A percentile compares a stretch with the other conserved stretches of the same genome.
phyloP scores from a whole-genome alignment of 176 grass and related monocot species.

The Dactylis glomerata region DNA sequence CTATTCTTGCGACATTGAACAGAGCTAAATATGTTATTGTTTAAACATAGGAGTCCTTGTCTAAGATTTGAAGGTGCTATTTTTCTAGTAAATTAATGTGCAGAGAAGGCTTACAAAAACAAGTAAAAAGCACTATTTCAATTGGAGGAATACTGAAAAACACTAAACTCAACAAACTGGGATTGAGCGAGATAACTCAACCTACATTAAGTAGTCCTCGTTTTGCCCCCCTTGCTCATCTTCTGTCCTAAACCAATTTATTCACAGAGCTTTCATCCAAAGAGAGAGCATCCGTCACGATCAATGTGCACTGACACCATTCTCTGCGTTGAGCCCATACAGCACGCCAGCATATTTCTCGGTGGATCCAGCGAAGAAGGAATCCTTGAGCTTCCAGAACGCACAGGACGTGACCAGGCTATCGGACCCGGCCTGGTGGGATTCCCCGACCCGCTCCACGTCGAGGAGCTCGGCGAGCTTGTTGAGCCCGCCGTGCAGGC shows the following conservation, averaged over 20 bases:
- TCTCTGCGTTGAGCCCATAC: constrained; percentile 87
- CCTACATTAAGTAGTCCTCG: too few relatives aligned
- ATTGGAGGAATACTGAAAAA: constrained; percentile 7
- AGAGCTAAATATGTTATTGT: not conserved
- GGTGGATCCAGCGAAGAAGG: constrained; percentile 73
- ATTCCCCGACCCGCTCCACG: constrained; percentile 90
- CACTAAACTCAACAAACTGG: too few relatives aligned
- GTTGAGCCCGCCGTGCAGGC: constrained; percentile 90
- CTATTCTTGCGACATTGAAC: not conserved
- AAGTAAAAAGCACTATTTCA: constrained; percentile 30
- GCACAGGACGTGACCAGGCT: constrained; percentile 62
- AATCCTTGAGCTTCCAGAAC: constrained; percentile 84
- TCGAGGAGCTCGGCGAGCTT: constrained; percentile 89
- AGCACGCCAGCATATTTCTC: constrained; percentile 93
- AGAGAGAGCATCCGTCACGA: too few relatives aligned
- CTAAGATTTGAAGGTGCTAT: not conserved
- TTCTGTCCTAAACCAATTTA: too few relatives aligned
- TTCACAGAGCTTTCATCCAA: too few relatives aligned
- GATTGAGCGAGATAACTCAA: too few relatives aligned
- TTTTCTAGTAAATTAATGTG: not conserved
- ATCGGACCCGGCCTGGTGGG: constrained; percentile 92
- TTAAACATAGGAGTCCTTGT: not conserved
- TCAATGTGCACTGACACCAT: constrained; percentile 63
- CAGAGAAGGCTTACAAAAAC: not conserved
- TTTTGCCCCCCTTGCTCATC: too few relatives aligned